Percentiles rank a stretch among this genome's conserved stretches.
Conservation (phyloP, 495 filamentous ascomycete species). For the Evernia prunastri region DNA sequence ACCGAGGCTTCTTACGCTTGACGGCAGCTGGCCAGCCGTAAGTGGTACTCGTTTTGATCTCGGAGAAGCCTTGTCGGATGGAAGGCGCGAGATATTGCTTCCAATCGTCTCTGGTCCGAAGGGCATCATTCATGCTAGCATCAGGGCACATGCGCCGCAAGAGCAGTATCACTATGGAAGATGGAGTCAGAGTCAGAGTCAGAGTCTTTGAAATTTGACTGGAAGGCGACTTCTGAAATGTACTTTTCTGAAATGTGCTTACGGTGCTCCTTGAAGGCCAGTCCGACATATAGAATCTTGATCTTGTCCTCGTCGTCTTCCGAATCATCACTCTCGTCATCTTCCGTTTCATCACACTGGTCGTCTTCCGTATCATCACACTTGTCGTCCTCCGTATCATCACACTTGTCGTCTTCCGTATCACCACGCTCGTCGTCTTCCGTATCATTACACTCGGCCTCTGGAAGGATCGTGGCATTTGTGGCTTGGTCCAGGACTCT, state of each 20-base stretch:
- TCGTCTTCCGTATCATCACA: too few relatives aligned
- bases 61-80: neutral
- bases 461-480: neutral
- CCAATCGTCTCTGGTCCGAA: neutral
- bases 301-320: neutral
- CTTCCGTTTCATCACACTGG: too few relatives aligned
- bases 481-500: neutral
- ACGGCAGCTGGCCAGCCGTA: neutral
- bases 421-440: too few relatives aligned
- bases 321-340: too few relatives aligned
- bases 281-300: neutral
- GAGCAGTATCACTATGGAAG: neutral
- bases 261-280: neutral
- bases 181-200: slow-evolving; percentile 1
- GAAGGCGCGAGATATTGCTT: neutral
- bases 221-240: neutral
- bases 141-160: neutral
- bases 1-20: neutral
- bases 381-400: too few relatives aligned
- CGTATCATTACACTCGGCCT: neutral
- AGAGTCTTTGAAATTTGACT: neutral
- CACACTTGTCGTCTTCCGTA: too few relatives aligned
- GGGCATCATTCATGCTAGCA: neutral
- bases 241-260: neutral
- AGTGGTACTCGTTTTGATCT: neutral